phyloP scores from a whole-genome alignment of 208 protist species.

The Trypanosoma rangeli region DNA sequence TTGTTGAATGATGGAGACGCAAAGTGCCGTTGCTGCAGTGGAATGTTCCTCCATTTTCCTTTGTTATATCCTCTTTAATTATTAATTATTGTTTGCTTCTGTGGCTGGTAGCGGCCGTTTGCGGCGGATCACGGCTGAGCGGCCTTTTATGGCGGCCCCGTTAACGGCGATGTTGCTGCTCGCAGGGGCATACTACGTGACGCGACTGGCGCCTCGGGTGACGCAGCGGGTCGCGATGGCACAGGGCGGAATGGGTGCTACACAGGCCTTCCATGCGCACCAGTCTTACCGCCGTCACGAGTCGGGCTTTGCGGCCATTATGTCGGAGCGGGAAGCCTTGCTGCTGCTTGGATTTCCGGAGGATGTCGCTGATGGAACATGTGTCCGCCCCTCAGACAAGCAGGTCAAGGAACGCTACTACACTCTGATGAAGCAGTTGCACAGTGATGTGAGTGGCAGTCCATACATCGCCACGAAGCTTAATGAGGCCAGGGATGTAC shows the following conservation, averaged over 20 bases:
- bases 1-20: neutral
- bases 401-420: constrained; percentile 76
- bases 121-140: neutral
- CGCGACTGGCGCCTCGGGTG: constrained; percentile 54
- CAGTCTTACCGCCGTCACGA: constrained; percentile 60
- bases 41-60: neutral
- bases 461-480: constrained; percentile 77
- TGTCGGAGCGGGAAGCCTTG: constrained; percentile 68
- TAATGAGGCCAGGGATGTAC: constrained; percentile 76
- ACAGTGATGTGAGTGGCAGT: constrained; percentile 72
- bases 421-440: constrained; percentile 67
- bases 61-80: neutral
- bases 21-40: neutral
- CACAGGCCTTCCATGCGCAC: constrained; percentile 11
- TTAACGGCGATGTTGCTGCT: constrained; percentile 42
- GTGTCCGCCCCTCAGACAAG: constrained; percentile 36
- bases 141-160: constrained; percentile 31
- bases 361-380: constrained; percentile 22
- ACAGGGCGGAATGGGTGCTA: constrained; percentile 1
- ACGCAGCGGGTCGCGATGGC: constrained; percentile 39
- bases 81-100: neutral
- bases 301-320: constrained; percentile 56
- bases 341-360: constrained; percentile 66
- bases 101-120: neutral
- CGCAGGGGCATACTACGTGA: constrained; percentile 53